phyloP scores from a whole-genome alignment of 139 green algal genomes.

The Tetraselmis chui region DNA sequence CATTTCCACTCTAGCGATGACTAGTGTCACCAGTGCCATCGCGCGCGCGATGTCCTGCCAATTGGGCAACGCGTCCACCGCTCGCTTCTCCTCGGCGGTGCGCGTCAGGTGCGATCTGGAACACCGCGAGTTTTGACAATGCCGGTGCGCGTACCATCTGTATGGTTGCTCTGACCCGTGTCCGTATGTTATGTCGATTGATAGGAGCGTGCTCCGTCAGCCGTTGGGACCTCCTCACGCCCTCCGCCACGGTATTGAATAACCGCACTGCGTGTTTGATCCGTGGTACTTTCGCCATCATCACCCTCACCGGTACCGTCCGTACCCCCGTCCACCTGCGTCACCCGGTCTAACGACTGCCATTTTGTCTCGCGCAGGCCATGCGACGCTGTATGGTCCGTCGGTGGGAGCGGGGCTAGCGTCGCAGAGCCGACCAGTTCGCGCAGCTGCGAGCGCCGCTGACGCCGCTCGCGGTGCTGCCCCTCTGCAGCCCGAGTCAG shows the following conservation, averaged over 20 bases:
- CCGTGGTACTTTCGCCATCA: neutral
- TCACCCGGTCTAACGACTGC: too few relatives aligned
- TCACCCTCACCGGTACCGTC: neutral
- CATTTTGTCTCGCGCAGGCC: too few relatives aligned
- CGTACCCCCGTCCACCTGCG: too few relatives aligned
- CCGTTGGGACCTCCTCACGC: too few relatives aligned
- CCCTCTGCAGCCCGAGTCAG: neutral
- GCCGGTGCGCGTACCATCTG: too few relatives aligned
- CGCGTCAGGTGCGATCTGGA: neutral
- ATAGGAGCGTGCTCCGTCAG: neutral
- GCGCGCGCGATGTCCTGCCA: neutral
- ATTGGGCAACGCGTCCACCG: neutral
- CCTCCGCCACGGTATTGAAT: neutral
- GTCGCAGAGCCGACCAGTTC: neutral
- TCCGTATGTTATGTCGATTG: neutral
- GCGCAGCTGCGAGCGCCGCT: neutral
- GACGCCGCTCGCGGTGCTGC: neutral
- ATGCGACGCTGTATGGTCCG: too few relatives aligned
- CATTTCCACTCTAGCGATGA: too few relatives aligned
- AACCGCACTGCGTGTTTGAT: neutral
- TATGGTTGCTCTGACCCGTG: neutral
- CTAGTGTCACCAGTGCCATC: neutral
- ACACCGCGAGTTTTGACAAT: too few relatives aligned
- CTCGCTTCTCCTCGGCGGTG: neutral
- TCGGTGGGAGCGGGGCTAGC: neutral